These are phyloP conservation scores for Magnusiomyces ingens DNA, from an alignment of 1,139 yeast species.

Conservation along the genomic window DNA sequence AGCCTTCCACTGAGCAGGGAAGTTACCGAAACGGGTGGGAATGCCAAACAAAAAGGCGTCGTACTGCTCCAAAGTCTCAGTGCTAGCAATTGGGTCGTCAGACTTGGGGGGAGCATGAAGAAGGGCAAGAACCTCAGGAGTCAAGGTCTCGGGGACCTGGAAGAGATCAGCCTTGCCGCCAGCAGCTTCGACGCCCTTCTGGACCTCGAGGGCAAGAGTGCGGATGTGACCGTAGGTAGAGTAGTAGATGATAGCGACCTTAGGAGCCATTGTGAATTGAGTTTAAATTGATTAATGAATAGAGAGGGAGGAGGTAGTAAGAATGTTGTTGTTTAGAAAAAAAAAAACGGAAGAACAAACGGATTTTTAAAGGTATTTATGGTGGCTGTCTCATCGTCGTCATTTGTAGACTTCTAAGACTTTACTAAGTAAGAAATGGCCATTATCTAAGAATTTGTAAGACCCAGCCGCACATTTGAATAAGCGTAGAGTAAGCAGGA, in stretches of 20 bases:
- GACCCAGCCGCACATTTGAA: no score
- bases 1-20: slow-evolving; percentile 68
- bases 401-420: no score
- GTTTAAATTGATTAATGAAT: neutral
- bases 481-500: no score
- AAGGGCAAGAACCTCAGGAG: slow-evolving; percentile 46
- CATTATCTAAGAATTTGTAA: no score
- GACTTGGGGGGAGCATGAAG: slow-evolving; percentile 54
- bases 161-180: slow-evolving; percentile 61
- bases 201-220: slow-evolving; percentile 56
- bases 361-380: no score
- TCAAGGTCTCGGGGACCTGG: slow-evolving; percentile 70
- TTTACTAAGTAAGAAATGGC: no score
- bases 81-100: slow-evolving; percentile 58
- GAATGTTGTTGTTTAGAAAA: neutral
- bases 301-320: neutral
- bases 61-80: slow-evolving; percentile 48
- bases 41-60: slow-evolving; percentile 70
- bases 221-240: slow-evolving; percentile 71
- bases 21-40: slow-evolving; percentile 72
- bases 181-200: slow-evolving; percentile 60
- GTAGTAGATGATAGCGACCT: slow-evolving; percentile 61
- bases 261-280: slow-evolving; percentile 38
- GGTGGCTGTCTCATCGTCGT: no score
- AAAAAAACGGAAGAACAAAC: no score